These are phyloP conservation scores for Colletotrichum tamarilloi DNA, from an alignment of 2,329 filamentous ascomycete genomes.

Conservation along the genomic window DNA sequence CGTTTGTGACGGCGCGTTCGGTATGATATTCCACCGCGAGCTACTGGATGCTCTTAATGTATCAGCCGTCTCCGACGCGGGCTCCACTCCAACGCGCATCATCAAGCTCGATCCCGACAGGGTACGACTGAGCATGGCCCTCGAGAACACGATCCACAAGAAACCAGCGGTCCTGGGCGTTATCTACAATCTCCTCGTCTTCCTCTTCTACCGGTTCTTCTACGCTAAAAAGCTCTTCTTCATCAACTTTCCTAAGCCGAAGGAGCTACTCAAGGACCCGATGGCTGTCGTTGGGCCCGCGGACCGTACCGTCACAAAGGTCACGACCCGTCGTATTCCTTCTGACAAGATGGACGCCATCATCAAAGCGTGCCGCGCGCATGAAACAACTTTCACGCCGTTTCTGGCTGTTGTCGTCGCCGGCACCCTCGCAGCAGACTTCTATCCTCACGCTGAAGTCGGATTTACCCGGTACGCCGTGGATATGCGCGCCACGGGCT, in stretches of 20 bases:
- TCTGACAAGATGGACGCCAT: slow-evolving; percentile 22
- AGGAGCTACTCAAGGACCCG: slow-evolving; percentile 1
- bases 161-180: slow-evolving; percentile 24
- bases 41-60: slow-evolving; percentile 23
- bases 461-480: slow-evolving; percentile 44
- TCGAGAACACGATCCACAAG: background rate
- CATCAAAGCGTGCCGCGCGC: slow-evolving; percentile 36
- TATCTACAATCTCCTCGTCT: slow-evolving; percentile 20
- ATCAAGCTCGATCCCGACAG: slow-evolving; percentile 4
- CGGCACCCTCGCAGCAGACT: slow-evolving; percentile 36
- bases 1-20: slow-evolving; percentile 28
- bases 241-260: slow-evolving; percentile 14
- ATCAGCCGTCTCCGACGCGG: background rate
- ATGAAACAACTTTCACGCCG: slow-evolving; percentile 39
- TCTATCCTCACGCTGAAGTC: slow-evolving; percentile 39
- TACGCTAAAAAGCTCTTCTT: slow-evolving; percentile 33
- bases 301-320: slow-evolving; percentile 18
- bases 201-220: slow-evolving; percentile 26
- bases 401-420: slow-evolving; percentile 34
- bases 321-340: slow-evolving; percentile 18
- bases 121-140: slow-evolving; percentile 4
- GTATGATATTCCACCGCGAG: slow-evolving; percentile 31
- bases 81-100: background rate
- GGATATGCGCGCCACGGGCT: slow-evolving; percentile 46
- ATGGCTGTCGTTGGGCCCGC: background rate